A percentile compares a stretch with the other conserved stretches of the same genome.
Evolutionary conservation across 768 basidiomycete species (phyloP).

Genomic region (Russula sp.): DNA sequence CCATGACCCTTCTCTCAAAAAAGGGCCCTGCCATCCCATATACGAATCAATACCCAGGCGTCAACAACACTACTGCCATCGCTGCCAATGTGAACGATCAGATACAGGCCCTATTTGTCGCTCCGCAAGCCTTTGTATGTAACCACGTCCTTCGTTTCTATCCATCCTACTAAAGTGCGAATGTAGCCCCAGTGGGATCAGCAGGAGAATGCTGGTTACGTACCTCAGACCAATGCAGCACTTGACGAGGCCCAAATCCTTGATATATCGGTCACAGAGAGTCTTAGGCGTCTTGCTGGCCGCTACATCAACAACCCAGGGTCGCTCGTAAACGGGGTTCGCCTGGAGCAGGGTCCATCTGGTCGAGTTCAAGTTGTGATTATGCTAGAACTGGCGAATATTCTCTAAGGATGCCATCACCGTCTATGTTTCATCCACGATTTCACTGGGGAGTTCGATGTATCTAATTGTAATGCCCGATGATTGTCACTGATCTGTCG

Average conservation of each 20-base stretch:
- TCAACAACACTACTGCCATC: neutral
- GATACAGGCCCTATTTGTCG: neutral
- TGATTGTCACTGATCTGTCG: too few species aligned
- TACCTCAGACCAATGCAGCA: neutral
- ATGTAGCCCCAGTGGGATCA: neutral
- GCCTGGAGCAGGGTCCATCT: neutral
- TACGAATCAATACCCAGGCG: neutral
- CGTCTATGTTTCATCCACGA: too few species aligned
- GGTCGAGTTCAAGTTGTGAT: neutral
- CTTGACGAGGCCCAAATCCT: neutral
- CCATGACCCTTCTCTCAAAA: neutral
- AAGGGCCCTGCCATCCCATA: neutral
- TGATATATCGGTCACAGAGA: neutral
- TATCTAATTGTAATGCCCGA: too few species aligned
- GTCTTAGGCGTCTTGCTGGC: neutral
- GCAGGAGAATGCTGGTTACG: neutral
- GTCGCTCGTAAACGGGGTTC: neutral
- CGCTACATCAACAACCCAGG: neutral
- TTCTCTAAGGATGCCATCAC: neutral
- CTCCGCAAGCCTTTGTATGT: neutral
- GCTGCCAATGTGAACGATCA: neutral
- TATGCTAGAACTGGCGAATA: neutral
- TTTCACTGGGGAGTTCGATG: too few species aligned
- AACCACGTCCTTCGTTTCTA: neutral
- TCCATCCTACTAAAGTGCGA: neutral